Conservation (phyloP, 495 filamentous ascomycete genomes). For the Letharia lupina region DNA sequence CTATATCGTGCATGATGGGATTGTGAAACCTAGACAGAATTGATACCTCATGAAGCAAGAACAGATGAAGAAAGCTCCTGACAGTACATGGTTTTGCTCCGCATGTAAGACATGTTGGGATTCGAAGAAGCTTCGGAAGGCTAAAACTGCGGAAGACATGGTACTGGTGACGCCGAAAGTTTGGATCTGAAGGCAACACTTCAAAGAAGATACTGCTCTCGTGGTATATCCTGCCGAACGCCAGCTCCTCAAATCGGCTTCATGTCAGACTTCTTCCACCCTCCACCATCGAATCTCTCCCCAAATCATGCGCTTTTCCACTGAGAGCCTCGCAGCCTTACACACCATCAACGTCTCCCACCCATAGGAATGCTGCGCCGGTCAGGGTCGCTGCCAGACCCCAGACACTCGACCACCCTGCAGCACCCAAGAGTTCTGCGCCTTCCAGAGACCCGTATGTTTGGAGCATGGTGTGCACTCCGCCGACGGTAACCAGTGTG, state of each 20-base stretch:
- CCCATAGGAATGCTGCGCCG: slow-evolving; percentile 52
- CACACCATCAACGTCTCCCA: slow-evolving; percentile 45
- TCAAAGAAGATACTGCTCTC: slow-evolving; percentile 9
- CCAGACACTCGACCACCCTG: slow-evolving; percentile 65
- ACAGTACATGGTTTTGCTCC: not conserved
- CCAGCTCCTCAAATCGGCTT: not conserved
- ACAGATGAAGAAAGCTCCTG: not conserved
- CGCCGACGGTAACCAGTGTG: slow-evolving; percentile 46
- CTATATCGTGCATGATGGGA: slow-evolving; percentile 89
- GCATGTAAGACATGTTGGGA: not conserved
- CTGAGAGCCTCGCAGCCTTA: slow-evolving; percentile 17
- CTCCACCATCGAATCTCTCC: not conserved
- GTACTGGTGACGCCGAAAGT: not conserved
- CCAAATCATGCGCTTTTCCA: not conserved
- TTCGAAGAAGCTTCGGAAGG: not conserved
- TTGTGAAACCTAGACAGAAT: slow-evolving; percentile 94
- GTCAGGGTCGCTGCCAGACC: slow-evolving; percentile 49
- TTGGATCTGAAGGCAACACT: not conserved
- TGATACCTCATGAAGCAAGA: slow-evolving; percentile 34
- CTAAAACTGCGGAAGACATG: not conserved
- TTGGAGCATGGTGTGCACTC: slow-evolving; percentile 57
- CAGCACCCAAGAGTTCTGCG: slow-evolving; percentile 57
- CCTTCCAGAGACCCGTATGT: slow-evolving; percentile 54
- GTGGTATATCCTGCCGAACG: slow-evolving; percentile 18
- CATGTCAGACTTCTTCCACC: not conserved